These are phyloP conservation scores for Fusarium sp. DNA, from an alignment of 2,329 filamentous ascomycete species.

Conservation along the genomic window DNA sequence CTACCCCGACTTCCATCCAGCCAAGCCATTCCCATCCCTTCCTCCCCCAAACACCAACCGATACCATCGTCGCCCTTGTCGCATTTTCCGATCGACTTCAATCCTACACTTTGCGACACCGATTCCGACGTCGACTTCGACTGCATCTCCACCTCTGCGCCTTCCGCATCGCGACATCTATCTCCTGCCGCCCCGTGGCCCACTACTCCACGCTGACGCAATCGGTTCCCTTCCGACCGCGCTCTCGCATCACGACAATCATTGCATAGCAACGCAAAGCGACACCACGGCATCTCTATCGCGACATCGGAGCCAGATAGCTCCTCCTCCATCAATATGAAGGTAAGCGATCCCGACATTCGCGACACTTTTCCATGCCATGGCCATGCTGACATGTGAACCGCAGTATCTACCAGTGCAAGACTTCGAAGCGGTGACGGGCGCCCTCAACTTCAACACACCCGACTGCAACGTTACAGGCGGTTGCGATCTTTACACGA, in stretches of 20 bases:
- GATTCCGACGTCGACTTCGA: not conserved
- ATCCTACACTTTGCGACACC: not conserved
- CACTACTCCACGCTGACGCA: slow-evolving; percentile 48
- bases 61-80: slow-evolving; percentile 16
- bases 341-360: slow-evolving; percentile 45
- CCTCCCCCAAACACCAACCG: slow-evolving; percentile 22
- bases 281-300: slow-evolving; percentile 7
- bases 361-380: not conserved
- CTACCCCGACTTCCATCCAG: slow-evolving; percentile 28
- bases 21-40: slow-evolving; percentile 10
- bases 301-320: not conserved
- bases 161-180: slow-evolving; percentile 33
- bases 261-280: slow-evolving; percentile 13
- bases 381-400: slow-evolving; percentile 30
- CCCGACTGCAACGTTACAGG: slow-evolving; percentile 92
- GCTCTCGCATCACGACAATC: slow-evolving; percentile 24
- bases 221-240: slow-evolving; percentile 36
- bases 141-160: not conserved
- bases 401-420: slow-evolving; percentile 87
- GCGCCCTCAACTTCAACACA: slow-evolving; percentile 95
- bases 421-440: slow-evolving; percentile 91
- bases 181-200: slow-evolving; percentile 33
- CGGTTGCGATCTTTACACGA: slow-evolving; percentile 96
- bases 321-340: slow-evolving; percentile 48
- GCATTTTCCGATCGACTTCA: slow-evolving; percentile 19